Conservation (phyloP, 164 flowering plant genomes). For the Chimonanthus salicifolius region DNA sequence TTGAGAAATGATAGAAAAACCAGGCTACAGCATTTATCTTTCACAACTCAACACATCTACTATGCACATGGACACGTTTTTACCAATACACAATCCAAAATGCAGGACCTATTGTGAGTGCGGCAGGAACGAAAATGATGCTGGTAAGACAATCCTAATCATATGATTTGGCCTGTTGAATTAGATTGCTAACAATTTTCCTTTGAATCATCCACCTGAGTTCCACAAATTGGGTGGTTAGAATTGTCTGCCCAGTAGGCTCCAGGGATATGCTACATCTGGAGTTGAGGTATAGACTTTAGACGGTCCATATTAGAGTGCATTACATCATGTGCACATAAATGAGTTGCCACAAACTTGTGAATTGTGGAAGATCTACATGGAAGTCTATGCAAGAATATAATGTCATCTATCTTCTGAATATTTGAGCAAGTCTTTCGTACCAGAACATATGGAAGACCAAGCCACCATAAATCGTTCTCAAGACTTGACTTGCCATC, state of each 20-base stretch:
- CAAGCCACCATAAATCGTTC: constrained; percentile 56
- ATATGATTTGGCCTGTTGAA: neutral
- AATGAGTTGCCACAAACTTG: neutral
- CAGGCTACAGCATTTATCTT: neutral
- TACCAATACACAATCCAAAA: neutral
- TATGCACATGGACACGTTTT: neutral
- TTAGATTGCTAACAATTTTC: too few relatives aligned
- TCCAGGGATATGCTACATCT: too few relatives aligned
- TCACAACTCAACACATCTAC: neutral
- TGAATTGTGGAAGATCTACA: too few relatives aligned
- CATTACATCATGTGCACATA: neutral
- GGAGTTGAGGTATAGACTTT: too few relatives aligned
- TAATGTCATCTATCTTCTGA: neutral
- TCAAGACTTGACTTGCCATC: constrained; percentile 13
- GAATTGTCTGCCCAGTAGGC: too few relatives aligned
- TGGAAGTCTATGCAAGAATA: neutral
- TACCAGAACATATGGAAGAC: constrained; percentile 73
- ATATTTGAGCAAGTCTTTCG: constrained; percentile 14
- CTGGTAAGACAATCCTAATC: neutral
- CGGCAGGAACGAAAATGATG: neutral
- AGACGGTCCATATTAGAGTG: too few relatives aligned
- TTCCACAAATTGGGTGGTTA: too few relatives aligned
- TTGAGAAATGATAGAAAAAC: neutral
- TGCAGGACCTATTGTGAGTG: neutral
- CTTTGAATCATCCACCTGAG: too few relatives aligned